These are phyloP conservation scores for Tylopilus balloui DNA, from an alignment of 768 basidiomycete species.

Conservation along the genomic window DNA sequence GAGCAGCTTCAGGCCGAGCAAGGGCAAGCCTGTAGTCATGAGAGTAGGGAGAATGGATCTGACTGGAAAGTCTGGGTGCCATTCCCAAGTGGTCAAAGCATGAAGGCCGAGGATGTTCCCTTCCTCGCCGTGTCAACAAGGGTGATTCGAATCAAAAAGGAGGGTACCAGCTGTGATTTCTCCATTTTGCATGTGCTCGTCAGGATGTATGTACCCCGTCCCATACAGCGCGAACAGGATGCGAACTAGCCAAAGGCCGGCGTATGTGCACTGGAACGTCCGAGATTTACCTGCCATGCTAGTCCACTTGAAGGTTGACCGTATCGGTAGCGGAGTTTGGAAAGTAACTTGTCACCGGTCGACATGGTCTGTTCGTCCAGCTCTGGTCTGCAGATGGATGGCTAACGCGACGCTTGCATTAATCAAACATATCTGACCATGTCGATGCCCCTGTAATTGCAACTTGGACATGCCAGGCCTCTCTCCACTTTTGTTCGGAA, in stretches of 20 bases:
- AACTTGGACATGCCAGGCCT: slow-evolving; percentile 46
- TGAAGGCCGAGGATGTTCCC: slow-evolving; percentile 29
- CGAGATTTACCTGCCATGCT: slow-evolving; percentile 12
- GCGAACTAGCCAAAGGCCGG: slow-evolving; percentile 26
- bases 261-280: slow-evolving; percentile 19
- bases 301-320: neutral
- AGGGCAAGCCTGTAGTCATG: slow-evolving; percentile 33
- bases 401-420: slow-evolving; percentile 15
- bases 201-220: slow-evolving; percentile 39
- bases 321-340: slow-evolving; percentile 25
- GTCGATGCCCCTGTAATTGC: neutral
- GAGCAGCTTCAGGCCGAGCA: slow-evolving; percentile 17
- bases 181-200: slow-evolving; percentile 41
- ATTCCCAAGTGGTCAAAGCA: slow-evolving; percentile 36
- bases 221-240: slow-evolving; percentile 32
- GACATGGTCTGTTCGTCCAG: slow-evolving; percentile 26
- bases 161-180: slow-evolving; percentile 35
- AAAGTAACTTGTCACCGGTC: slow-evolving; percentile 16
- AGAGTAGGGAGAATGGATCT: slow-evolving; percentile 34
- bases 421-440: neutral
- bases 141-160: slow-evolving; percentile 1
- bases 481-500: slow-evolving; percentile 88
- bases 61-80: slow-evolving; percentile 32
- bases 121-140: slow-evolving; percentile 16
- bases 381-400: slow-evolving; percentile 1